Conservation (phyloP, 2,329 filamentous ascomycete genomes). For the Exophiala sp. region DNA sequence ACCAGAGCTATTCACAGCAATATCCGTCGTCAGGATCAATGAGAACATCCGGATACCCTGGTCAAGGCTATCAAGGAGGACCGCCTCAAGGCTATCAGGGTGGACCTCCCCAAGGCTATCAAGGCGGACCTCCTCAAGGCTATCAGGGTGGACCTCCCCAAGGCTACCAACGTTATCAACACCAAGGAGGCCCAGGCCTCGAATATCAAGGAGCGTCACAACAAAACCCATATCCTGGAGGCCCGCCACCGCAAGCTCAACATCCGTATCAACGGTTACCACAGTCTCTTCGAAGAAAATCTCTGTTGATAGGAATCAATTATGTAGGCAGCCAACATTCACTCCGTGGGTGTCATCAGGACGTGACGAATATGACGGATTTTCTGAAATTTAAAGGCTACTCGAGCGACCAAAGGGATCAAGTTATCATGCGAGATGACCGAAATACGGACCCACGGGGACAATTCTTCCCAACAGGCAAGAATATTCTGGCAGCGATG, state of each 20-base stretch:
- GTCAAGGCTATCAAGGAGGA: not conserved
- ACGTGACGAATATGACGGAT: conserved; percentile 47
- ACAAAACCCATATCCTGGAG: not conserved
- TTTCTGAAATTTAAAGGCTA: conserved; percentile 42
- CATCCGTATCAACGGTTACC: not conserved
- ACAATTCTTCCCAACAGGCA: conserved; percentile 38
- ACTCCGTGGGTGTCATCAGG: conserved; percentile 47
- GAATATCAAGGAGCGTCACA: not conserved
- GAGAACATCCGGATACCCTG: not conserved
- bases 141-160: not conserved
- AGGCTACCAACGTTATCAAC: not conserved
- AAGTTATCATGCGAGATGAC: conserved; percentile 45
- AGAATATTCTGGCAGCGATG: conserved; percentile 51
- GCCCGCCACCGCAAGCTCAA: not conserved
- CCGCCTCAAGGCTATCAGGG: not conserved
- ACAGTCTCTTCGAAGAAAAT: conserved; percentile 29
- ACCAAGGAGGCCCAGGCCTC: not conserved
- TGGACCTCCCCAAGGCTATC: conserved; percentile 1
- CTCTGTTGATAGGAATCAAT: conserved; percentile 52
- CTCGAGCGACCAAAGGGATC: conserved; percentile 36
- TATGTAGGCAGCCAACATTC: conserved; percentile 42
- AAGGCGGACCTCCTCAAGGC: not conserved
- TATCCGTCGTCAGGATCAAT: not conserved
- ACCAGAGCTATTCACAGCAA: not conserved
- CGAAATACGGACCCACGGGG: conserved; percentile 3